phyloP scores from a whole-genome alignment of 306 rosid species.

The Dryas drummondii region DNA sequence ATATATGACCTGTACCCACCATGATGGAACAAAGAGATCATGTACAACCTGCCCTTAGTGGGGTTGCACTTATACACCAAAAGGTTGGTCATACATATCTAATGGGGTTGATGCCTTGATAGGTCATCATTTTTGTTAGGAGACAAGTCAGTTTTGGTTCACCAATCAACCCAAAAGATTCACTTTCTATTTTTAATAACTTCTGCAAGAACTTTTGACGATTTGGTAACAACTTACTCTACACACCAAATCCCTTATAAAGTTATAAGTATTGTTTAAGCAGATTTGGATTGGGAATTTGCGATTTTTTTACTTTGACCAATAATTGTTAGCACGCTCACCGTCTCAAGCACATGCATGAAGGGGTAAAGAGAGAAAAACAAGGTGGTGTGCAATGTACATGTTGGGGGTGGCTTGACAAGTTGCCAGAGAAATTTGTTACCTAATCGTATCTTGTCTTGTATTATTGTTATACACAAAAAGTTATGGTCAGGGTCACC shows the following conservation, averaged over 20 bases:
- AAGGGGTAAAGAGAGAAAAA: neutral
- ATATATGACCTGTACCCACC: neutral
- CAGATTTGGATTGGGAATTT: constrained; percentile 30
- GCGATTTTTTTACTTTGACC: neutral
- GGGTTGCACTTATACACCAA: constrained; percentile 4
- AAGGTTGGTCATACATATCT: neutral
- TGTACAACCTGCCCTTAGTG: constrained; percentile 3
- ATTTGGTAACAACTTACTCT: constrained; percentile 4
- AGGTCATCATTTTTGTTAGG: constrained; percentile 11
- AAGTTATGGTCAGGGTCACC: neutral
- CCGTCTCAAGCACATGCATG: fast-evolving
- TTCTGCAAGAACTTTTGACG: constrained; percentile 1
- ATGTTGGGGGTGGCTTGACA: neutral
- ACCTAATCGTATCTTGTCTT: neutral
- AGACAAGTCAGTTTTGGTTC: constrained; percentile 21
- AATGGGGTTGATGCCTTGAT: constrained; percentile 2
- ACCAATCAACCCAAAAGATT: constrained; percentile 12
- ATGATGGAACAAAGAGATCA: constrained; percentile 13
- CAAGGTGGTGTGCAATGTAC: neutral
- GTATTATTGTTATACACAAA: neutral
- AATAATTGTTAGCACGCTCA: neutral
- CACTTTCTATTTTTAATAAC: neutral
- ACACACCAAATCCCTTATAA: neutral
- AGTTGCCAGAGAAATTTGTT: neutral
- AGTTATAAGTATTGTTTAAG: constrained; percentile 13